A percentile compares a stretch with the other conserved stretches of the same genome.
phyloP scores from a whole-genome alignment of 2,329 filamentous ascomycete species.

The Ophiobolus disseminans region DNA sequence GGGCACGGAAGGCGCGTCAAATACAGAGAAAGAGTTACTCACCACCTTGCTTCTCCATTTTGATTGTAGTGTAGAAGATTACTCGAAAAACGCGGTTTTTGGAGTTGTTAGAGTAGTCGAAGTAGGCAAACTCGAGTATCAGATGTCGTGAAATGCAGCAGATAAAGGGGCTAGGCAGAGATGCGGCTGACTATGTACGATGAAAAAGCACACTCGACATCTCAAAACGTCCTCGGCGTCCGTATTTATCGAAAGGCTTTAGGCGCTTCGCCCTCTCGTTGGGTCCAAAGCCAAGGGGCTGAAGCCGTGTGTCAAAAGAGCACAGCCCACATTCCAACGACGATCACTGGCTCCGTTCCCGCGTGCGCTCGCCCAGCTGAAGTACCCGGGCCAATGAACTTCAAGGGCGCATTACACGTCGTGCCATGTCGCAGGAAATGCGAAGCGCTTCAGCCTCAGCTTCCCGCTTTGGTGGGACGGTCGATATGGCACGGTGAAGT shows the following conservation, averaged over 20 bases:
- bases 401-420: slow-evolving; percentile 4
- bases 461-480: slow-evolving; percentile 4
- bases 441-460: slow-evolving; percentile 21
- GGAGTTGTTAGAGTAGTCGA: neutral
- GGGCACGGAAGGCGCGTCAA: neutral
- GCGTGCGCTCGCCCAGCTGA: slow-evolving; percentile 9
- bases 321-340: slow-evolving; percentile 28
- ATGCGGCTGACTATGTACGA: too few species aligned
- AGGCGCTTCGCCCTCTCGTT: slow-evolving; percentile 26
- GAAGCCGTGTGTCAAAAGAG: slow-evolving; percentile 12
- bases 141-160: neutral
- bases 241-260: slow-evolving; percentile 13
- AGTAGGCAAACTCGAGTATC: neutral
- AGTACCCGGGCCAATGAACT: slow-evolving; percentile 13
- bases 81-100: neutral
- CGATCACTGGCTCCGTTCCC: slow-evolving; percentile 12
- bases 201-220: neutral
- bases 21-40: slow-evolving; percentile 13
- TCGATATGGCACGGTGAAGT: neutral
- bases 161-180: neutral
- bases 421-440: neutral
- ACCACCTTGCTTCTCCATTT: slow-evolving; percentile 49
- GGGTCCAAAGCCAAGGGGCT: slow-evolving; percentile 14
- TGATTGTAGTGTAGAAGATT: slow-evolving; percentile 5
- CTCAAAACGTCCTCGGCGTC: slow-evolving; percentile 1